These are phyloP conservation scores for Fraxinus americana DNA, from an alignment of 257 asterid genomes.

Conservation along the genomic window DNA sequence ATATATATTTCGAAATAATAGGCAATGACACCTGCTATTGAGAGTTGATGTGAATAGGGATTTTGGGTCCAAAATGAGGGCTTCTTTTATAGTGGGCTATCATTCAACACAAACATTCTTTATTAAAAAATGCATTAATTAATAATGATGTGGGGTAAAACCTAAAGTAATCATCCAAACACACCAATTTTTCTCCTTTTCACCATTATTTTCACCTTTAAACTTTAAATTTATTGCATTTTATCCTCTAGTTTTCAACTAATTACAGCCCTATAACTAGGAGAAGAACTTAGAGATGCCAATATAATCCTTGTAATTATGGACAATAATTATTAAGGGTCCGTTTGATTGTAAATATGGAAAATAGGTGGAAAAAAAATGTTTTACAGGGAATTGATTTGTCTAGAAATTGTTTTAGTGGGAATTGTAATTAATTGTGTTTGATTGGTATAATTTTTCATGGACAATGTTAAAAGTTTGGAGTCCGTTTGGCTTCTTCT, in stretches of 20 bases:
- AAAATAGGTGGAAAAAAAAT: too few relatives aligned
- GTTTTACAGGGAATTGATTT: too few relatives aligned
- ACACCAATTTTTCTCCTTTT: not conserved
- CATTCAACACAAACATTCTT: conserved; percentile 5
- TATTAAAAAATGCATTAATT: not conserved
- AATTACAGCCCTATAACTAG: not conserved
- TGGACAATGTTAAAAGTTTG: too few relatives aligned
- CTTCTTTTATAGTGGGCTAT: conserved; percentile 21
- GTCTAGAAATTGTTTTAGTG: too few relatives aligned
- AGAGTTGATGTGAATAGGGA: conserved; percentile 3
- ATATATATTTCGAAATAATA: not conserved
- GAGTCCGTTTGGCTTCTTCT: too few relatives aligned
- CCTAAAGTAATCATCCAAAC: not conserved
- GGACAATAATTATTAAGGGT: conserved; percentile 28
- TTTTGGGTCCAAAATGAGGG: conserved; percentile 12
- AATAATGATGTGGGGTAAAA: not conserved
- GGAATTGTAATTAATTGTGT: too few relatives aligned
- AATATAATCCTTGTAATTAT: conserved; percentile 23
- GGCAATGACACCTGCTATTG: not conserved
- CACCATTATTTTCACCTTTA: not conserved
- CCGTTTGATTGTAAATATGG: too few relatives aligned
- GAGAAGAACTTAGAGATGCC: not conserved
- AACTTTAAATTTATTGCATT: not conserved
- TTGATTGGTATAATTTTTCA: too few relatives aligned
- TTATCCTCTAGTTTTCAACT: not conserved